Percentiles rank a stretch among this genome's conserved stretches.
Conservation (phyloP, 2,329 filamentous ascomycete species). For the Fusarium albosuccineum region DNA sequence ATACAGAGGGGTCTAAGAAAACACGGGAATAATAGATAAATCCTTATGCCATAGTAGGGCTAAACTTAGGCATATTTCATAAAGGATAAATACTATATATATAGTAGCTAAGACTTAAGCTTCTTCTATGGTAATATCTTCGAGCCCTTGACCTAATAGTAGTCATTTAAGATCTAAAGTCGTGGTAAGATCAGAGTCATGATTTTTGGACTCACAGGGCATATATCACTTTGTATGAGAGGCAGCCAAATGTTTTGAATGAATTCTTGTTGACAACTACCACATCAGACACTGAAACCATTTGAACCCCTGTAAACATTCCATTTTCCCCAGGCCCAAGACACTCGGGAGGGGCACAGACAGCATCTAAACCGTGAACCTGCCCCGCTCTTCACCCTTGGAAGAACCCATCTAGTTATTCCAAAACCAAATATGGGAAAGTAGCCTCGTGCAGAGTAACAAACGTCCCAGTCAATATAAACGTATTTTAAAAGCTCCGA, state of each 20-base stretch:
- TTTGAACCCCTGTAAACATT: not conserved
- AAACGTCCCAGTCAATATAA: slow-evolving; percentile 1
- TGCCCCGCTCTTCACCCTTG: not conserved
- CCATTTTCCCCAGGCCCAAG: not conserved
- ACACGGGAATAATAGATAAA: too few species aligned
- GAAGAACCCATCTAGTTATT: slow-evolving; percentile 3
- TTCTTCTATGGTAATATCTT: too few species aligned
- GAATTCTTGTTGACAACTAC: not conserved
- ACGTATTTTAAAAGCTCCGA: not conserved
- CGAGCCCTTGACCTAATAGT: too few species aligned
- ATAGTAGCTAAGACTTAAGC: too few species aligned
- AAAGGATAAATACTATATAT: too few species aligned
- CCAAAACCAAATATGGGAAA: not conserved
- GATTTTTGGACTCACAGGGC: too few species aligned
- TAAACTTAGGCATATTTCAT: too few species aligned
- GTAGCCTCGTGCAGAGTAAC: slow-evolving; percentile 4
- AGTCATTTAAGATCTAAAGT: too few species aligned
- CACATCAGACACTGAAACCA: slow-evolving; percentile 4
- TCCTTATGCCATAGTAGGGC: too few species aligned
- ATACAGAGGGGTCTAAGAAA: too few species aligned
- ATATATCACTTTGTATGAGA: too few species aligned
- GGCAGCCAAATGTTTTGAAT: slow-evolving; percentile 1
- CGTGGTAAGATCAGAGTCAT: too few species aligned
- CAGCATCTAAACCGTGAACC: not conserved
- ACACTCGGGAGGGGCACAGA: not conserved